Percentiles rank a stretch among this genome's conserved stretches.
These are phyloP conservation scores for Corylus heterophylla DNA, from an alignment of 306 rosid species.

Conservation along the genomic window DNA sequence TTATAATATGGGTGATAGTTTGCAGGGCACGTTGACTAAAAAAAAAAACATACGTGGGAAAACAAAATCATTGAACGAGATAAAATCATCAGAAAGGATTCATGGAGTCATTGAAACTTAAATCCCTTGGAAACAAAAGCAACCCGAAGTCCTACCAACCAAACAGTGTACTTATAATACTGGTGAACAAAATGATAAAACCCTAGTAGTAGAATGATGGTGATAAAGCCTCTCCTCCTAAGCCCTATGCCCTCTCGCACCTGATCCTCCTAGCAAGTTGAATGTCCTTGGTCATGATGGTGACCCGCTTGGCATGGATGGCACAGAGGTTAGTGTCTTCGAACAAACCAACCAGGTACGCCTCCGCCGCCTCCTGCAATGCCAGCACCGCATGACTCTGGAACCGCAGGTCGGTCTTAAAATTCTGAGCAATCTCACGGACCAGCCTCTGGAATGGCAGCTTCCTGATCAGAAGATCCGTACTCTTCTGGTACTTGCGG, in stretches of 20 bases:
- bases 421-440: constrained; percentile 41
- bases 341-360: constrained; percentile 46
- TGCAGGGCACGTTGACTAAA: no score
- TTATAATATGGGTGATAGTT: no score
- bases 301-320: constrained; percentile 41
- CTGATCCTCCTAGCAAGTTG: constrained; percentile 49
- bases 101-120: no score
- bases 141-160: no score
- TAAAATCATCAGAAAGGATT: no score
- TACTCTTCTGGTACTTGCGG: constrained; percentile 50
- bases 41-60: no score
- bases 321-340: constrained; percentile 51
- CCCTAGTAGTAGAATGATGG: no score
- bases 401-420: constrained; percentile 47
- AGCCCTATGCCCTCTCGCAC: constrained; percentile 29
- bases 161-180: no score
- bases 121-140: no score
- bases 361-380: constrained; percentile 51
- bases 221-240: no score
- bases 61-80: no score
- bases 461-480: constrained; percentile 41
- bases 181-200: no score
- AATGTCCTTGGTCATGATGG: constrained; percentile 40
- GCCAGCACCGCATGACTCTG: constrained; percentile 51
- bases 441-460: constrained; percentile 43